Conservation (phyloP, 2,329 filamentous ascomycete species). For the Bipolaris cookei region DNA sequence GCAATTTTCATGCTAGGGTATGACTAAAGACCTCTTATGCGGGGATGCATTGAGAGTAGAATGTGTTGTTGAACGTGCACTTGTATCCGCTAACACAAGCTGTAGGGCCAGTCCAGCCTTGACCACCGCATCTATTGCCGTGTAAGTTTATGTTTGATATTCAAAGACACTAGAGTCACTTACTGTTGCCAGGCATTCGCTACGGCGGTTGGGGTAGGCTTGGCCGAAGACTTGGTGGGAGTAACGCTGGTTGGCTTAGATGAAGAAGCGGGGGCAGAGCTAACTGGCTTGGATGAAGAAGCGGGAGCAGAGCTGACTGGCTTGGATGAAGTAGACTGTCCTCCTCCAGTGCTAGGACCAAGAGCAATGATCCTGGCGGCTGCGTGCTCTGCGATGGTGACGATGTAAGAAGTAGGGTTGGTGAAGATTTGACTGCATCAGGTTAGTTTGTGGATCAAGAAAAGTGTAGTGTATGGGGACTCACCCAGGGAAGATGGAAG, state of each 20-base stretch:
- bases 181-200: slow-evolving; percentile 12
- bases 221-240: neutral
- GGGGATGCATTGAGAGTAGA: slow-evolving; percentile 18
- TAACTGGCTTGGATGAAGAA: too few species aligned
- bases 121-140: slow-evolving; percentile 28
- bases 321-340: neutral
- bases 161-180: neutral
- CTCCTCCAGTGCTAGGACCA: slow-evolving; percentile 11
- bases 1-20: neutral
- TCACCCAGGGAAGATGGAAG: slow-evolving; percentile 55
- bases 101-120: slow-evolving; percentile 25
- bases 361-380: slow-evolving; percentile 48
- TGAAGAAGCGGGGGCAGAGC: too few species aligned
- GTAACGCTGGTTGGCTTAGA: neutral
- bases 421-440: slow-evolving; percentile 40
- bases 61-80: slow-evolving; percentile 14
- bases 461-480: neutral
- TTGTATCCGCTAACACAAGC: slow-evolving; percentile 26
- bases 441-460: slow-evolving; percentile 16
- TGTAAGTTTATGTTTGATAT: neutral
- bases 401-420: slow-evolving; percentile 50
- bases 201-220: neutral
- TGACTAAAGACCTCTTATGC: neutral
- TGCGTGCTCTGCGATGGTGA: slow-evolving; percentile 46
- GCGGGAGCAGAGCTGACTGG: too few species aligned